Evolutionary conservation across 352 stramenopile genomes (phyloP).

Genomic region (Phytophthora meadii): DNA sequence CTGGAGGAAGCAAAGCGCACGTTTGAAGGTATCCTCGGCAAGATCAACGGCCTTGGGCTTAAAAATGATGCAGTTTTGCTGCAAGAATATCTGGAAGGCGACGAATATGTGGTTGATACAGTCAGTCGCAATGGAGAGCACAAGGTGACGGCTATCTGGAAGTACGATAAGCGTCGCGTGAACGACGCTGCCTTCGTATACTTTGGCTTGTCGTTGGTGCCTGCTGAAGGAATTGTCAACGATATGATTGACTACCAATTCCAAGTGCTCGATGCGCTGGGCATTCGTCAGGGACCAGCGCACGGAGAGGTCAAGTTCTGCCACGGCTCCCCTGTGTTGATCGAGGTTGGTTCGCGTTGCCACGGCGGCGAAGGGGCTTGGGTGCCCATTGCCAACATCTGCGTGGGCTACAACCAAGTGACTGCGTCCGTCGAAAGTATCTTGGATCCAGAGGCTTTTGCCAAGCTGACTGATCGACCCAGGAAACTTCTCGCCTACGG

Average conservation of each 20-base stretch:
- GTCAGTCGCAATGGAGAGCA: slow-evolving; percentile 93
- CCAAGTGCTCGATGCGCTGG: slow-evolving; percentile 75
- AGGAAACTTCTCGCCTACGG: slow-evolving; percentile 82
- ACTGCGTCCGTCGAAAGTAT: slow-evolving; percentile 90
- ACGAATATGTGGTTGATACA: slow-evolving; percentile 97
- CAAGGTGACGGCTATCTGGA: slow-evolving; percentile 97
- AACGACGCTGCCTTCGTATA: slow-evolving; percentile 97
- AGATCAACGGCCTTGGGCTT: slow-evolving; percentile 89
- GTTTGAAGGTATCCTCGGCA: slow-evolving; percentile 85
- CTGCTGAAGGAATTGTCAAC: slow-evolving; percentile 70
- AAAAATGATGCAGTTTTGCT: slow-evolving; percentile 87
- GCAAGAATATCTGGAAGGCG: slow-evolving; percentile 95
- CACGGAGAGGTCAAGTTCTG: slow-evolving; percentile 91
- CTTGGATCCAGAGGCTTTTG: slow-evolving; percentile 62
- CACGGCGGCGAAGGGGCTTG: slow-evolving; percentile 96
- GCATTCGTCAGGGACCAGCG: slow-evolving; percentile 76
- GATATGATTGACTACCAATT: slow-evolving; percentile 89
- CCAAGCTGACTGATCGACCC: slow-evolving; percentile 71
- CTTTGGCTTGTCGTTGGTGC: slow-evolving; percentile 84
- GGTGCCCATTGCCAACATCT: slow-evolving; percentile 91
- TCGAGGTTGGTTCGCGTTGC: slow-evolving; percentile 96
- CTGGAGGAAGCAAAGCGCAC: slow-evolving; percentile 80
- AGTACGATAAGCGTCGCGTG: slow-evolving; percentile 97
- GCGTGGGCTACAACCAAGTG: slow-evolving; percentile 95
- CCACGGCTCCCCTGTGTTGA: slow-evolving; percentile 88